Conservation (phyloP, 805 yeast species). For the Sugiyamaella floridensis region DNA sequence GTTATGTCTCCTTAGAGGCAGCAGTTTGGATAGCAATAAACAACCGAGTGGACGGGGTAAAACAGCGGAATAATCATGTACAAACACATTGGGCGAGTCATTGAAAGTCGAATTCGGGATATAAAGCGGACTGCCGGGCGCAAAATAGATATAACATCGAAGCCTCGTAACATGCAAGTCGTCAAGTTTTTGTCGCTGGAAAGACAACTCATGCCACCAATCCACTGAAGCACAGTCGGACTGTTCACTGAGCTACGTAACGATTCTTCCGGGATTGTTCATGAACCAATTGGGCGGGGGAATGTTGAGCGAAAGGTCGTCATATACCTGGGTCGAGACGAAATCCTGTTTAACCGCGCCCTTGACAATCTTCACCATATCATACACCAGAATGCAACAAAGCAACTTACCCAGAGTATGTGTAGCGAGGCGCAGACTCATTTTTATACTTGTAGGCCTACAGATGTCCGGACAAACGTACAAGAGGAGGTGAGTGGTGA, state of each 20-base stretch:
- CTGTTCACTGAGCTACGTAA: conserved; percentile 4
- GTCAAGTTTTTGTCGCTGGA: no score
- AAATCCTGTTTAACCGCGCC: background rate
- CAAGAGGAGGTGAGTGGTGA: background rate
- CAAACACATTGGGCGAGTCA: background rate
- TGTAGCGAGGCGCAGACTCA: conserved; percentile 20
- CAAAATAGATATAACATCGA: no score
- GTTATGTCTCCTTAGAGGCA: no score
- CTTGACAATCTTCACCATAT: conserved; percentile 1
- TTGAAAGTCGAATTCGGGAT: background rate
- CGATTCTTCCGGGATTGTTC: background rate
- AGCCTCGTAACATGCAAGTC: no score
- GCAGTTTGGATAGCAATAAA: background rate
- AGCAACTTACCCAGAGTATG: conserved; percentile 15
- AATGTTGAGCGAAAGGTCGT: conserved; percentile 1
- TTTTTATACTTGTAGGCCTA: conserved; percentile 1
- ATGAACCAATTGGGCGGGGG: background rate
- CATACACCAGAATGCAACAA: background rate
- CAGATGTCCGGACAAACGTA: background rate
- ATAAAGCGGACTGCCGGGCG: background rate
- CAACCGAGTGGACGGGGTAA: background rate
- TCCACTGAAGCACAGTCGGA: conserved; percentile 2
- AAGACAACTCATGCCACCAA: background rate
- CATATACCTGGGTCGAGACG: background rate
- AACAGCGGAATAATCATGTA: background rate